These are phyloP conservation scores for Suillus subalutaceus DNA, from an alignment of 768 basidiomycete species.

Conservation along the genomic window DNA sequence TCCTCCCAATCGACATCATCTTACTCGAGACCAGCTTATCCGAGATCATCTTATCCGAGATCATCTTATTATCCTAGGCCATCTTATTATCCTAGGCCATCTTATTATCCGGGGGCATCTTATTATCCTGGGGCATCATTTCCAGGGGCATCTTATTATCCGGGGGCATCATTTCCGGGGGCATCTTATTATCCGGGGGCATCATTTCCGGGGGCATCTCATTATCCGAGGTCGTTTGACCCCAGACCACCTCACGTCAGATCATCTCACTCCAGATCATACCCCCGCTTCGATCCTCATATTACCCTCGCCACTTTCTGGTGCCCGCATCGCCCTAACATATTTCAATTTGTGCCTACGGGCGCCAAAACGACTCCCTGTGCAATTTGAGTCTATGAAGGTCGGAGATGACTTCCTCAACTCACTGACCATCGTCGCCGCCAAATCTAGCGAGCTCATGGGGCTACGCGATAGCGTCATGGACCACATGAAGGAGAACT, in stretches of 20 bases:
- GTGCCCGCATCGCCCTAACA: background rate
- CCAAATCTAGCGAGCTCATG: background rate
- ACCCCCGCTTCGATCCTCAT: slow-evolving; percentile 4
- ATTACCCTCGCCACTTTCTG: slow-evolving; percentile 1
- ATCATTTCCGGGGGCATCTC: too few species aligned
- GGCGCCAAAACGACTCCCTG: background rate
- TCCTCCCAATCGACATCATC: background rate
- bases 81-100: background rate
- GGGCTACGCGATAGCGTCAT: background rate
- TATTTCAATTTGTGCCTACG: background rate
- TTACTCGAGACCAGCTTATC: background rate
- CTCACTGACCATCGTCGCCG: background rate
- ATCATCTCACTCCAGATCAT: background rate
- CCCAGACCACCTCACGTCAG: background rate
- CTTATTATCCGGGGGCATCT: background rate
- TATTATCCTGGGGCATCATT: too few species aligned
- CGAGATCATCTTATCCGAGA: background rate
- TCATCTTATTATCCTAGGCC: too few species aligned
- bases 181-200: too few species aligned
- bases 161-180: too few species aligned
- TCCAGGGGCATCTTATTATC: too few species aligned
- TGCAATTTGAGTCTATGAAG: slow-evolving; percentile 1
- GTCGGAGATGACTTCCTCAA: background rate
- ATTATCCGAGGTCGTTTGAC: background rate
- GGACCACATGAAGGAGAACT: background rate